phyloP scores from a whole-genome alignment of 2,329 filamentous ascomycete genomes.

The Botrytis cinerea region DNA sequence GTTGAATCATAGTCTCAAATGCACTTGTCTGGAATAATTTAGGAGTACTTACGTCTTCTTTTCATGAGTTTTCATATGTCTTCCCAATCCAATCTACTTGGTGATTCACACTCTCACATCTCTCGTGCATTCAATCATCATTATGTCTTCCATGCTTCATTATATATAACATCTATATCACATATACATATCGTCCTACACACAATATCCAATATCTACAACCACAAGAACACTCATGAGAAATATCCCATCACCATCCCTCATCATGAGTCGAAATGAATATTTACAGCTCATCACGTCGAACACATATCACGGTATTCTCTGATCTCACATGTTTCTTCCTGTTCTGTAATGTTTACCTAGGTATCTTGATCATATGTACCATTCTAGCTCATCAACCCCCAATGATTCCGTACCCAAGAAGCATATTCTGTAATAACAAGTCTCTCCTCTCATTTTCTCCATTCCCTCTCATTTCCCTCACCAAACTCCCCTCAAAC shows the following conservation, averaged over 20 bases:
- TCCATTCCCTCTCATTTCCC: too few species aligned
- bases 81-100: not conserved
- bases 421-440: not conserved
- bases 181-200: not conserved
- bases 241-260: not conserved
- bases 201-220: not conserved
- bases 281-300: not conserved
- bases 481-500: not conserved
- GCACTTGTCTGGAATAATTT: not conserved
- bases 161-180: not conserved
- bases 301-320: not conserved
- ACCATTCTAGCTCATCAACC: not conserved
- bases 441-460: not conserved
- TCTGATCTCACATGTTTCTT: not conserved
- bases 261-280: conserved; percentile 20
- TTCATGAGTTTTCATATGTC: too few species aligned
- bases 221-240: not conserved
- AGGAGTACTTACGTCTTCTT: not conserved
- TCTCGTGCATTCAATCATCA: not conserved
- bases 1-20: conserved; percentile 20
- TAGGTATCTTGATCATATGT: not conserved
- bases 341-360: too few species aligned
- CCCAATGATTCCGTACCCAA: not conserved
- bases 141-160: not conserved
- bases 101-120: not conserved